phyloP scores from a whole-genome alignment of 257 asterid genomes.

The Scutellaria galericulata region DNA sequence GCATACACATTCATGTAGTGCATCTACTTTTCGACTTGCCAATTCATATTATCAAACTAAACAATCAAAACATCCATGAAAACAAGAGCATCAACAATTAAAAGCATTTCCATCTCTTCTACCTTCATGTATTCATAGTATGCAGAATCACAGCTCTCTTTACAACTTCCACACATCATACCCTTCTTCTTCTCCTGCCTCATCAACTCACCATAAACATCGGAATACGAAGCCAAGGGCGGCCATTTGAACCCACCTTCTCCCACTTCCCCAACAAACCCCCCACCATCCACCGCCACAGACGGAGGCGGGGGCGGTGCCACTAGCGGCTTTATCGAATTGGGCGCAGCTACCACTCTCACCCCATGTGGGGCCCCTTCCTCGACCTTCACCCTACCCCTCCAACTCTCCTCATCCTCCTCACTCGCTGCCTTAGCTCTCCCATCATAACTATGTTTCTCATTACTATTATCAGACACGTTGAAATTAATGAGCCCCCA shows the following conservation, averaged over 20 bases:
- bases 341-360: conserved; percentile 89
- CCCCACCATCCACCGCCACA: conserved; percentile 49
- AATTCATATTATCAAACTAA: conserved; percentile 4
- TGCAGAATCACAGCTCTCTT: conserved; percentile 55
- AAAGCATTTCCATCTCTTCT: conserved; percentile 22
- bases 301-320: conserved; percentile 53
- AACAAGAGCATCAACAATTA: background rate
- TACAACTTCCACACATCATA: conserved; percentile 68
- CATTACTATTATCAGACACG: conserved; percentile 22
- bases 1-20: too few species aligned
- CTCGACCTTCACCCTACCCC: conserved; percentile 77
- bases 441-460: conserved; percentile 16
- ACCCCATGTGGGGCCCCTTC: conserved; percentile 96
- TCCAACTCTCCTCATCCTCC: conserved; percentile 60
- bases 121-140: conserved; percentile 69
- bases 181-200: conserved; percentile 52
- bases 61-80: background rate
- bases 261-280: conserved; percentile 51
- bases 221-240: conserved; percentile 79
- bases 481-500: conserved; percentile 91
- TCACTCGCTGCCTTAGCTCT: conserved; percentile 35
- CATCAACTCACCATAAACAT: conserved; percentile 71
- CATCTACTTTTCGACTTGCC: background rate
- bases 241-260: conserved; percentile 68
- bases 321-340: conserved; percentile 70